These are phyloP conservation scores for Protomyces macrosporus DNA, from an alignment of 1,139 yeast genomes.

Conservation along the genomic window DNA sequence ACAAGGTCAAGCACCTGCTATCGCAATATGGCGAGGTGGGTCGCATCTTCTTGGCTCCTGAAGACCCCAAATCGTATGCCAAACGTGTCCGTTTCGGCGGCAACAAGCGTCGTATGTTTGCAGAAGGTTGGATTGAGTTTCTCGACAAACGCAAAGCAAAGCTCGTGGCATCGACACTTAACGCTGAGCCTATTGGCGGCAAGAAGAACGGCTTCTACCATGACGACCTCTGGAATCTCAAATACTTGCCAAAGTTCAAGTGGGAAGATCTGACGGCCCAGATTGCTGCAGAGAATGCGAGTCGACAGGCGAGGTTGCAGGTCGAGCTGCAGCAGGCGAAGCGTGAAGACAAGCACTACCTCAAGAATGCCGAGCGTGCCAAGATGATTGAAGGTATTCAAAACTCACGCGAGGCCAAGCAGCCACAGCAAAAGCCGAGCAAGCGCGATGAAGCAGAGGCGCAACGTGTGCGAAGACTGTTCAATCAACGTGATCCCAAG, in stretches of 20 bases:
- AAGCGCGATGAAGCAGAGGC: neutral
- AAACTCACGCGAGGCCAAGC: slow-evolving; percentile 45
- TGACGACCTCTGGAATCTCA: slow-evolving; percentile 87
- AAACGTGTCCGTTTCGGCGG: slow-evolving; percentile 82
- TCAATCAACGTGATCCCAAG: slow-evolving; percentile 30
- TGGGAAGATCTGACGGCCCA: slow-evolving; percentile 95
- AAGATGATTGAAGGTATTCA: slow-evolving; percentile 69
- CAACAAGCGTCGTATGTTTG: slow-evolving; percentile 80
- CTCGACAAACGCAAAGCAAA: slow-evolving; percentile 79
- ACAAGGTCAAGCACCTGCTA: slow-evolving; percentile 74
- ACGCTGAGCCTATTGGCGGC: slow-evolving; percentile 87
- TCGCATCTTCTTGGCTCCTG: slow-evolving; percentile 81
- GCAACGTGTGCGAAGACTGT: slow-evolving; percentile 29
- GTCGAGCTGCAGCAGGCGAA: slow-evolving; percentile 86
- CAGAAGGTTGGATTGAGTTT: slow-evolving; percentile 98
- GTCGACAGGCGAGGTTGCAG: slow-evolving; percentile 78
- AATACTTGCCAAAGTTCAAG: slow-evolving; percentile 83
- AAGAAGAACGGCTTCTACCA: slow-evolving; percentile 87
- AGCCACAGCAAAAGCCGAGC: slow-evolving; percentile 8
- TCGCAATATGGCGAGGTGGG: slow-evolving; percentile 80
- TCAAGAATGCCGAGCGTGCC: slow-evolving; percentile 77
- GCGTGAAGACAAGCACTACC: slow-evolving; percentile 74
- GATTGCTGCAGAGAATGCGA: slow-evolving; percentile 82
- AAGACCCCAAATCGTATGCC: slow-evolving; percentile 59
- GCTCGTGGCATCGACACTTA: slow-evolving; percentile 75